Conservation (phyloP, 208 protist genomes). For the Entamoeba moshkovskii region DNA sequence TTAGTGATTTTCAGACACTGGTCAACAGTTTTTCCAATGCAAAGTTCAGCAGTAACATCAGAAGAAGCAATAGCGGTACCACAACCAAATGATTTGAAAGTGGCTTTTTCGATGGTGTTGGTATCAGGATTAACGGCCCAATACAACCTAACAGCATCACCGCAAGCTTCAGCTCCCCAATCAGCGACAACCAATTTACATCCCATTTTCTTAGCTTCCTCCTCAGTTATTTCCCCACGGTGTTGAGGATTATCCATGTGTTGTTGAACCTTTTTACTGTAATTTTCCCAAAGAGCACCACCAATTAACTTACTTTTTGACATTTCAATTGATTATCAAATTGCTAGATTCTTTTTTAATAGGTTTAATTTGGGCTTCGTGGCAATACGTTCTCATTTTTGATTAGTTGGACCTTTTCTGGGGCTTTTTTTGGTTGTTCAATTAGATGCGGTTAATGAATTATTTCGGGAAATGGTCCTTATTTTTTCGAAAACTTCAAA, state of each 20-base stretch:
- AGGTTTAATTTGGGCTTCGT: too few species aligned
- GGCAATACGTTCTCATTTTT: too few species aligned
- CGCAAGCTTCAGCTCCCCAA: background rate
- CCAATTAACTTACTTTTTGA: conserved; percentile 1
- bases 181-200: background rate
- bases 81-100: background rate
- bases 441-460: too few species aligned
- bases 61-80: background rate
- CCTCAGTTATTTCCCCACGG: background rate
- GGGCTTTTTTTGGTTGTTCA: too few species aligned
- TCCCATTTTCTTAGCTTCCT: background rate
- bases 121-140: background rate
- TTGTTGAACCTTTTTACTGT: background rate
- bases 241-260: background rate
- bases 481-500: too few species aligned
- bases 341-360: too few species aligned
- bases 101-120: background rate
- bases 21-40: background rate
- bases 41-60: background rate
- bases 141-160: background rate
- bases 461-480: too few species aligned
- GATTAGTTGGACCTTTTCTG: too few species aligned
- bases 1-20: background rate
- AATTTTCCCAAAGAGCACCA: background rate
- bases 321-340: background rate